Percentiles rank a stretch among this genome's conserved stretches.
phyloP scores from a whole-genome alignment of 2,329 filamentous ascomycete species.

The Botryotinia narcissicola region DNA sequence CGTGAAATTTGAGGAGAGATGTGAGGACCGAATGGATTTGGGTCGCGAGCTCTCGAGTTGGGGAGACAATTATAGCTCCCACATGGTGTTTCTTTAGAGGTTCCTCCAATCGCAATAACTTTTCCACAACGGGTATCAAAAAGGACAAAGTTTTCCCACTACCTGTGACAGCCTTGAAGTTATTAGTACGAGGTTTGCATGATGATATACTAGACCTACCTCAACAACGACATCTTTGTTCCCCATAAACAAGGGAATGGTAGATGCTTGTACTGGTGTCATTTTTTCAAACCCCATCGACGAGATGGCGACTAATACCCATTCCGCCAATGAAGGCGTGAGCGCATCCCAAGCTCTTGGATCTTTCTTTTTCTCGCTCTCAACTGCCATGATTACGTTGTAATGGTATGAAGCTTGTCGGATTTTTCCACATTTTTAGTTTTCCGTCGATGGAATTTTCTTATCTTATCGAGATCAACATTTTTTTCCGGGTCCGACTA shows the following conservation, averaged over 20 bases:
- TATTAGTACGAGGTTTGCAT: constrained; percentile 20
- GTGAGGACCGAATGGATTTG: constrained; percentile 84
- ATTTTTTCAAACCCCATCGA: constrained; percentile 84
- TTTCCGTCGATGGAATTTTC: constrained; percentile 13
- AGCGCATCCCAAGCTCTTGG: constrained; percentile 64
- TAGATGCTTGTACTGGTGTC: constrained; percentile 92
- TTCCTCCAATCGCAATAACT: constrained; percentile 74
- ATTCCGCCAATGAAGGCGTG: constrained; percentile 70
- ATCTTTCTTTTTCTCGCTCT: constrained; percentile 43
- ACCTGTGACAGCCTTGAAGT: constrained; percentile 73
- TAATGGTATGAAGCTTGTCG: neutral
- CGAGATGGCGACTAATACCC: constrained; percentile 79
- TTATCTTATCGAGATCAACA: constrained; percentile 17
- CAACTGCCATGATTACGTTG: constrained; percentile 11
- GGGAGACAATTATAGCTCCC: constrained; percentile 86
- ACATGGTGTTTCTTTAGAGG: constrained; percentile 88
- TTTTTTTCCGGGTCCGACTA: constrained; percentile 3
- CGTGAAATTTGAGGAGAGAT: constrained; percentile 78
- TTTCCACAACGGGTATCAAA: constrained; percentile 78
- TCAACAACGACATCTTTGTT: constrained; percentile 94
- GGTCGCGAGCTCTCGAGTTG: constrained; percentile 85
- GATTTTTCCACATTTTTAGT: neutral
- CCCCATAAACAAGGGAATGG: constrained; percentile 81
- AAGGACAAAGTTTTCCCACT: constrained; percentile 90
- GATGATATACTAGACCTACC: constrained; percentile 41